These are phyloP conservation scores for Elaeis guineensis DNA, from an alignment of 176 grass and related monocot species.

Conservation along the genomic window DNA sequence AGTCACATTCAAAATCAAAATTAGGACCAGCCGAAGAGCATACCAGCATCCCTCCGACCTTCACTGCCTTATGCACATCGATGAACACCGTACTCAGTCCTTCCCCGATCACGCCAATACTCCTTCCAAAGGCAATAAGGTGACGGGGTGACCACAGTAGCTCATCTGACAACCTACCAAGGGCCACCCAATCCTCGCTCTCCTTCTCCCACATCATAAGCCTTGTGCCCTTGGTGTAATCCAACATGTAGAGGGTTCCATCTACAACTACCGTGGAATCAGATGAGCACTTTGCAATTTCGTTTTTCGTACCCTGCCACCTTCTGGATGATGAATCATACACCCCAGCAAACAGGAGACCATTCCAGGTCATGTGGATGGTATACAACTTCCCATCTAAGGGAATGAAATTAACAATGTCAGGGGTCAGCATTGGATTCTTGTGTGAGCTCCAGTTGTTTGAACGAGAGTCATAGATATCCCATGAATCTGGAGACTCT, in stretches of 20 bases:
- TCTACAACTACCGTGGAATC: conserved; percentile 30
- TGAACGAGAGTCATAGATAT: conserved; percentile 46
- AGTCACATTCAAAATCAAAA: conserved; percentile 29
- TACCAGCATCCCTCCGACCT: conserved; percentile 26
- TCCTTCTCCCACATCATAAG: conserved; percentile 53
- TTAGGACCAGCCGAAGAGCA: conserved; percentile 24
- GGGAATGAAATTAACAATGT: conserved; percentile 50
- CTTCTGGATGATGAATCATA: conserved; percentile 37
- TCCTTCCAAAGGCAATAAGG: conserved; percentile 40
- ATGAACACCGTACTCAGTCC: conserved; percentile 39
- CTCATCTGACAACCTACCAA: conserved; percentile 50
- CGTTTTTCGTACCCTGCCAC: conserved; percentile 44
- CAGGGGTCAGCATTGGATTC: conserved; percentile 45
- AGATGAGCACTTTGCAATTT: conserved; percentile 46
- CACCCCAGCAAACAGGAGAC: conserved; percentile 44
- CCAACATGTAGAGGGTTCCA: conserved; percentile 52
- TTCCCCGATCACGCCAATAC: conserved; percentile 42
- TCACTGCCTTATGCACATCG: conserved; percentile 37
- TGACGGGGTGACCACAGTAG: conserved; percentile 26
- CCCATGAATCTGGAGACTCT: conserved; percentile 63
- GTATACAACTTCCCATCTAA: conserved; percentile 48
- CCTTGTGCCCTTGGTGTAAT: conserved; percentile 32
- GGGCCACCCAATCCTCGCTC: conserved; percentile 30
- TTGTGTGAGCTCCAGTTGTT: conserved; percentile 51
- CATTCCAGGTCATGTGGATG: conserved; percentile 49